These are phyloP conservation scores for Podaxis sp. DNA, from an alignment of 768 basidiomycete genomes.

Conservation along the genomic window DNA sequence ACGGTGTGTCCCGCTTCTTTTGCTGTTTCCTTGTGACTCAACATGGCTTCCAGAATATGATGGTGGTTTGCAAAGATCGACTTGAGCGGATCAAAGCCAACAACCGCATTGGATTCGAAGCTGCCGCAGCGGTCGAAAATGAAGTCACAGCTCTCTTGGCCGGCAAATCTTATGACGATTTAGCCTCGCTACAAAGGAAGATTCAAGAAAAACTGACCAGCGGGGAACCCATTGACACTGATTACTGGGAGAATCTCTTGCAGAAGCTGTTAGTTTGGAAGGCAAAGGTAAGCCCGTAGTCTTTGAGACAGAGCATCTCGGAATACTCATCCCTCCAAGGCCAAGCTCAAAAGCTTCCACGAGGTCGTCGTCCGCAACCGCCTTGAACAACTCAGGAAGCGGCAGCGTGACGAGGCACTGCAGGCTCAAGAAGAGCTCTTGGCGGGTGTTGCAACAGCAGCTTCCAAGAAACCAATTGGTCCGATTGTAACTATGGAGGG, in stretches of 20 bases:
- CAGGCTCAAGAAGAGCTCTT: conserved; percentile 90
- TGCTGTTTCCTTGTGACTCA: neutral
- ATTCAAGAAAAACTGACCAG: conserved; percentile 87
- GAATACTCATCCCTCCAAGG: conserved; percentile 42
- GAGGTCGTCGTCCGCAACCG: conserved; percentile 97
- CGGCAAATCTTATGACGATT: conserved; percentile 84
- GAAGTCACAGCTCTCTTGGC: conserved; percentile 80
- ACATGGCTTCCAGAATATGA: conserved; percentile 71
- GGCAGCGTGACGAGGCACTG: conserved; percentile 93
- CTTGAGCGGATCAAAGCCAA: conserved; percentile 70
- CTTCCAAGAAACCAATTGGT: conserved; percentile 35
- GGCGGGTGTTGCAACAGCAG: conserved; percentile 70
- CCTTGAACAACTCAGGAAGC: conserved; percentile 91
- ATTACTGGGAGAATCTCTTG: conserved; percentile 95
- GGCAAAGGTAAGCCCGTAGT: conserved; percentile 69
- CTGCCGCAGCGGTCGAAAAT: conserved; percentile 77
- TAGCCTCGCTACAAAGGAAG: conserved; percentile 77
- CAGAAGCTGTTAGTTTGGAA: conserved; percentile 96
- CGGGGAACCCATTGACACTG: conserved; percentile 93
- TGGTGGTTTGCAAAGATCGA: conserved; percentile 92
- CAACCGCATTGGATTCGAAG: conserved; percentile 63
- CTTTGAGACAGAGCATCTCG: neutral
- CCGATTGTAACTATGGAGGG: conserved; percentile 31
- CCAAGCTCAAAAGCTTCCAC: conserved; percentile 88
- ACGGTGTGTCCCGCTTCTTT: conserved; percentile 51